These are phyloP conservation scores for Pezicula carpinea DNA, from an alignment of 2,329 filamentous ascomycete genomes.

Conservation along the genomic window DNA sequence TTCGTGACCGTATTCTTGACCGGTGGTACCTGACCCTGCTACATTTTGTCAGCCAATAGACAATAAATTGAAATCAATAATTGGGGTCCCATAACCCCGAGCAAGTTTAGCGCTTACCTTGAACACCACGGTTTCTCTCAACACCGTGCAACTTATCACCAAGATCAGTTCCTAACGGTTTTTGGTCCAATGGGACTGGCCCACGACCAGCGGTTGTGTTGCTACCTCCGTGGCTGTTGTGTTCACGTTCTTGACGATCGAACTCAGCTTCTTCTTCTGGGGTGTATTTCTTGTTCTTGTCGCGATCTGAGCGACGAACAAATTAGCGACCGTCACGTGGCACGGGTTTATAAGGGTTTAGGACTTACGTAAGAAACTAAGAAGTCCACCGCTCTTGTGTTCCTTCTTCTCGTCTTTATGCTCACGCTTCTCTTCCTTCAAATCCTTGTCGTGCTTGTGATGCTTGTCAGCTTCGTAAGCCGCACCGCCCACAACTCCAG, in stretches of 20 bases:
- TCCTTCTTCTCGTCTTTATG: conserved; percentile 10
- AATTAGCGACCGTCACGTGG: background rate
- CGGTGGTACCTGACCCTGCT: too few species aligned
- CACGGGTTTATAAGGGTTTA: conserved; percentile 3
- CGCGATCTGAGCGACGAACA: conserved; percentile 17
- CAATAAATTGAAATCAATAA: too few species aligned
- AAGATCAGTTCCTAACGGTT: conserved; percentile 10
- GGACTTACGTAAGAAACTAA: conserved; percentile 22
- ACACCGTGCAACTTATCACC: conserved; percentile 19
- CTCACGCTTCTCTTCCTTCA: conserved; percentile 11
- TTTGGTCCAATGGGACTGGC: conserved; percentile 10
- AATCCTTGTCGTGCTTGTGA: conserved; percentile 8
- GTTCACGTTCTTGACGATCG: conserved; percentile 20
- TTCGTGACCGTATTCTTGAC: too few species aligned
- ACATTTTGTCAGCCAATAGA: too few species aligned
- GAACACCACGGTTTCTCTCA: conserved; percentile 18
- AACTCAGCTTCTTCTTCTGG: conserved; percentile 22
- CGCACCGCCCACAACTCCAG: conserved; percentile 8
- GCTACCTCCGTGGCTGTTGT: conserved; percentile 17
- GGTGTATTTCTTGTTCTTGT: conserved; percentile 23
- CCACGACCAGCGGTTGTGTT: conserved; percentile 15
- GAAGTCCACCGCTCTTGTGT: conserved; percentile 13
- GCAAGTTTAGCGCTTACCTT: conserved; percentile 2
- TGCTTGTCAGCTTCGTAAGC: conserved; percentile 11
- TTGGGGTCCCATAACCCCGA: background rate